Base-by-base conservation (phyloP, 2,329 filamentous ascomycete genomes). In the Rhynchosporium agropyri region DNA sequence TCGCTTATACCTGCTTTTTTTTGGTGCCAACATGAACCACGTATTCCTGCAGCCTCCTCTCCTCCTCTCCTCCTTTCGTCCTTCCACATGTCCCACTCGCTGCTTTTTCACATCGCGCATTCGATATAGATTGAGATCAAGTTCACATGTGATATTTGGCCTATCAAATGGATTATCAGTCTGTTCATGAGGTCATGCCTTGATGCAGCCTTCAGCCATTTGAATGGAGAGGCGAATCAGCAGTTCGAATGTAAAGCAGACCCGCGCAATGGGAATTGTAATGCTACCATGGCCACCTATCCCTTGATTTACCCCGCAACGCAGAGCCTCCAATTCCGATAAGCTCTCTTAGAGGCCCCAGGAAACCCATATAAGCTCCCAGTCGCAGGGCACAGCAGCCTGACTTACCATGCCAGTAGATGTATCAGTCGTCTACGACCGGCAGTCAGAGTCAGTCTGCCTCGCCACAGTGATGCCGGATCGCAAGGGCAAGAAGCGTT, bases 281-380 rank as follows among this genome's bases (percentile, higher is more conserved):
- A 45, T 50, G 5, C 9, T 26, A 8, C 5, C 4, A 43, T 49
- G 13, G 31, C 31, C 1, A 10, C 1, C 45, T 58, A 63, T 57
- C 26, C 10, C 54, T 51, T 57, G 53, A 33, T n/a, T 42, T 49
- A 64, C 58, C 62, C 64, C 64, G 59, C 60, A 48, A 56, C 46
- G 54, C 48, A 64, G 64, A 66, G 64, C 64, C 64, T 55, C 63
- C 61, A 36, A 3, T n/a, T 46, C 20, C 42, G 12, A 15, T n/a
- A 15, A 6, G 33, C 50, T 49, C 33, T 40, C 36, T 49, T 42
- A 40, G 33, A 36, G 20, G 38, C 26, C 33, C 36, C 36, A 58
- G 53, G 50, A 61, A 48, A 38, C 40, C 38, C 53, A 36, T 36
- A 36, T 6, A 36, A 36, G 33, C 33, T 13, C 8, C 33, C 46